Evolutionary conservation across 805 yeast species (phyloP), one percentile per base, ranked within the genome.

Genomic region (Pichia nanzhaoensis): DNA sequence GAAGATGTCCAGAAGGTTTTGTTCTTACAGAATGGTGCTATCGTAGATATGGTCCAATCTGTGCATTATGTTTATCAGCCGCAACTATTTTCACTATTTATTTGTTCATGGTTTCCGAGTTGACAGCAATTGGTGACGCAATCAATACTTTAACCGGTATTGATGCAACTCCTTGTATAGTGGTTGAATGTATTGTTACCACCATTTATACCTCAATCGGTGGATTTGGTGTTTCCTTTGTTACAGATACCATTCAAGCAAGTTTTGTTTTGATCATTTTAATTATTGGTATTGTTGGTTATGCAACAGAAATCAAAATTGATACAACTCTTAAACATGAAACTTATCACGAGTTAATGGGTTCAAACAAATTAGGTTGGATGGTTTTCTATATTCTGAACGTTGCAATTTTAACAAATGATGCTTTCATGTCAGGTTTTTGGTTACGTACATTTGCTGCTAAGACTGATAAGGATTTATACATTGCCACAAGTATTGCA

Each of bases 361-460:
- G 78, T 33, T 75, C 80, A 2, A 82, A 79, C 57, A 76, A 75
- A 52, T 69, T 89, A 34, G 95, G 96, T 16, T 89, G 96, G 95
- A 93, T 88, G 70, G 73, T 90, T 51, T 61, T 90, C 30, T 90
- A 88, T 60, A 89, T 90, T 51, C 69, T 90, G 52, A 75, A 82
- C 7, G 82, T 90, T 28, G 96, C 97, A 22, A 84, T 90, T 58
- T 75, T 88, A 46, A 85, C 96, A 30, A 90, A 90, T 57, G 96
- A 88, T 60, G 78, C 90, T 60, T 90, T 90, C 65, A 68, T 90
- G 73, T 77, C 95, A 28, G 96, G 96, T 0, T 89, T 90, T 62
- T 90, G 98, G 98, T 68, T 90, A 49, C 73, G 98, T 58, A 86
- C 98, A 1, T 90, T 90, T 69, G 95, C 98, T 5, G 82, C 95